A percentile compares a stretch with the other conserved stretches of the same genome.
Evolutionary conservation across 352 stramenopile genomes (phyloP).

Genomic region (Pilasporangium apinafurcum): DNA sequence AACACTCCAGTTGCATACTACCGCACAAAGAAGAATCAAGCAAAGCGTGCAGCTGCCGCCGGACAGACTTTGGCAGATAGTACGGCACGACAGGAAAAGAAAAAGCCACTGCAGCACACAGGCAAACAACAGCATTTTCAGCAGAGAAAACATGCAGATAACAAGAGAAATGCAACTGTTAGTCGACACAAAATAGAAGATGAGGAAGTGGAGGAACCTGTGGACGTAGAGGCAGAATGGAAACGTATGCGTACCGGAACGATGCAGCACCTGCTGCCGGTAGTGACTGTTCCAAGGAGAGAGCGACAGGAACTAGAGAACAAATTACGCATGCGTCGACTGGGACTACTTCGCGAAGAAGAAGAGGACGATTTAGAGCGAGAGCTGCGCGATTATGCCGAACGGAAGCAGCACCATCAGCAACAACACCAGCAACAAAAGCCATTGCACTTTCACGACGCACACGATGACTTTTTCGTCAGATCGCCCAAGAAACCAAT

Average conservation of each 20-base stretch:
- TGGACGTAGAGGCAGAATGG: slow-evolving; percentile 32
- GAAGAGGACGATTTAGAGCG: slow-evolving; percentile 20
- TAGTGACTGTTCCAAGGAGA: too few relatives aligned
- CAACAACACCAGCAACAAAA: slow-evolving; percentile 4
- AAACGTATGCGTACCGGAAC: slow-evolving; percentile 31
- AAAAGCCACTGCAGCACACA: slow-evolving; percentile 12
- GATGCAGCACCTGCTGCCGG: slow-evolving; percentile 24
- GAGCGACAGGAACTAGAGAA: slow-evolving; percentile 53
- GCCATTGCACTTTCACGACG: slow-evolving; percentile 9
- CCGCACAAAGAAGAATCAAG: slow-evolving; percentile 40
- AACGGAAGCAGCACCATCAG: background rate
- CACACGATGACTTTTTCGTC: slow-evolving; percentile 7
- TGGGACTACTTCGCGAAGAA: slow-evolving; percentile 42
- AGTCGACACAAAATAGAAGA: background rate
- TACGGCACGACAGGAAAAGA: slow-evolving; percentile 6
- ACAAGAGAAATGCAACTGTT: background rate
- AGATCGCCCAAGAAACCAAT: slow-evolving; percentile 12
- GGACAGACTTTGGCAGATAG: background rate
- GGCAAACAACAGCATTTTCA: background rate
- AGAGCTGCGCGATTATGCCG: background rate
- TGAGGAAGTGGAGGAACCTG: background rate
- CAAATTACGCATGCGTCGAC: slow-evolving; percentile 49
- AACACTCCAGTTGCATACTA: slow-evolving; percentile 28
- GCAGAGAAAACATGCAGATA: background rate
- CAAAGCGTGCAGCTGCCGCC: slow-evolving; percentile 22